These are phyloP conservation scores for Orbilia quercus DNA, from an alignment of 2,329 filamentous ascomycete species.

Conservation along the genomic window DNA sequence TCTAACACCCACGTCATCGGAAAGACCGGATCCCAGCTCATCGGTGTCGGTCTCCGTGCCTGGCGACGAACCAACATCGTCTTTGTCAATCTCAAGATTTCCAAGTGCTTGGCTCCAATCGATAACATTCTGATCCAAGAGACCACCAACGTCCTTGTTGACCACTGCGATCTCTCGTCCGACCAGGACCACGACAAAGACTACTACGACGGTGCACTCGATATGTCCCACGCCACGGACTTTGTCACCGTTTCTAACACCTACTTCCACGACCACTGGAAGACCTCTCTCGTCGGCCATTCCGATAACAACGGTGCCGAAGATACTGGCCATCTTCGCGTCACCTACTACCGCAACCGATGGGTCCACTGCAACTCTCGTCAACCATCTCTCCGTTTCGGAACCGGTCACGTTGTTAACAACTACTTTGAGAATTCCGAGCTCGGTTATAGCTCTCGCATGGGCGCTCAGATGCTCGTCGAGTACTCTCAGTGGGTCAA, in stretches of 20 bases:
- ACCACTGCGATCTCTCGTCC: slow-evolving; percentile 74
- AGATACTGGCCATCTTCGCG: slow-evolving; percentile 68
- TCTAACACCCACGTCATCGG: slow-evolving; percentile 69
- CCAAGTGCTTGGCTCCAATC: slow-evolving; percentile 69
- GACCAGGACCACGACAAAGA: slow-evolving; percentile 73
- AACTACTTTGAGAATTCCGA: slow-evolving; percentile 65
- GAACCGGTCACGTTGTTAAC: slow-evolving; percentile 73
- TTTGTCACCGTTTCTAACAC: slow-evolving; percentile 68
- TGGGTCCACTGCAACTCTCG: slow-evolving; percentile 72
- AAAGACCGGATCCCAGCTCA: slow-evolving; percentile 60
- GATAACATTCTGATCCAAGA: slow-evolving; percentile 72
- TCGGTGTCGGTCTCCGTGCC: slow-evolving; percentile 68
- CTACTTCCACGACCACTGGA: slow-evolving; percentile 49
- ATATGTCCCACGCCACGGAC: slow-evolving; percentile 73
- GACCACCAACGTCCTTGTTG: slow-evolving; percentile 73
- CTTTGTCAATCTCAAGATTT: slow-evolving; percentile 72
- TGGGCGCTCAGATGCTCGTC: slow-evolving; percentile 69
- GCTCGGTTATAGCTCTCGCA: slow-evolving; percentile 70
- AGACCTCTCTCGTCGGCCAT: slow-evolving; percentile 43
- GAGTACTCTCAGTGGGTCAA: slow-evolving; percentile 66
- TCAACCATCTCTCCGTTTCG: slow-evolving; percentile 73
- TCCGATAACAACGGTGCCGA: slow-evolving; percentile 46
- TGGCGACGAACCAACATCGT: slow-evolving; percentile 71
- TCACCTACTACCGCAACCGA: slow-evolving; percentile 76
- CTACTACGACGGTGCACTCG: slow-evolving; percentile 74